Conservation (phyloP, 2,329 filamentous ascomycete species). For the Claviceps humidiphila region DNA sequence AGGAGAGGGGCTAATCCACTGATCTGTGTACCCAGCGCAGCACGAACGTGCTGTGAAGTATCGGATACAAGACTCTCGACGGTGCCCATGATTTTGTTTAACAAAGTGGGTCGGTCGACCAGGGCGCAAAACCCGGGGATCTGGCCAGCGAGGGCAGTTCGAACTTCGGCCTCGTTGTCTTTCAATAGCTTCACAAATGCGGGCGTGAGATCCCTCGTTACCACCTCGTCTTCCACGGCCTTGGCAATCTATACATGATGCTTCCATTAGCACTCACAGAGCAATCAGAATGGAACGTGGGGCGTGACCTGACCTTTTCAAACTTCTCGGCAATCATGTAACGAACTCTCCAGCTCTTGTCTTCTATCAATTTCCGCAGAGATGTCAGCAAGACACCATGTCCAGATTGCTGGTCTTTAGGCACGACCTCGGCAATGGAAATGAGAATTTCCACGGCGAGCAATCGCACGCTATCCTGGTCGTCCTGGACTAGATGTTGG, state of each 20-base stretch:
- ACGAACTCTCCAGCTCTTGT: constrained; percentile 98
- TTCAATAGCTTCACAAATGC: constrained; percentile 96
- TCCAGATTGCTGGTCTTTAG: constrained; percentile 94
- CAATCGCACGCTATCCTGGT: constrained; percentile 93
- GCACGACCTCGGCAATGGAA: constrained; percentile 89
- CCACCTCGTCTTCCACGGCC: constrained; percentile 93
- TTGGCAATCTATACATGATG: constrained; percentile 66
- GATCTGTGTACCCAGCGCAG: constrained; percentile 90
- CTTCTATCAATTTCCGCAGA: constrained; percentile 85
- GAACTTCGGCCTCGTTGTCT: constrained; percentile 93
- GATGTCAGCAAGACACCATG: constrained; percentile 87
- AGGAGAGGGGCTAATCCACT: constrained; percentile 92
- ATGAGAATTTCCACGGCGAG: constrained; percentile 95
- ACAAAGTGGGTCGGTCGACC: constrained; percentile 72
- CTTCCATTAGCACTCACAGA: not conserved
- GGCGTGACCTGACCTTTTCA: constrained; percentile 57
- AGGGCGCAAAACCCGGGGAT: constrained; percentile 93
- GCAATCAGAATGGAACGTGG: not conserved
- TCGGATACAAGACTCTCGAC: constrained; percentile 95
- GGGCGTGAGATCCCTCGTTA: constrained; percentile 84
- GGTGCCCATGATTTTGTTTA: constrained; percentile 93
- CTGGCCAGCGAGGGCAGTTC: constrained; percentile 92
- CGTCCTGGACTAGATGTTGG: constrained; percentile 89
- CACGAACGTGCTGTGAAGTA: constrained; percentile 90
- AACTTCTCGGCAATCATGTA: constrained; percentile 99